phyloP scores from a whole-genome alignment of 495 filamentous ascomycete genomes.

The Neurospora sp. region DNA sequence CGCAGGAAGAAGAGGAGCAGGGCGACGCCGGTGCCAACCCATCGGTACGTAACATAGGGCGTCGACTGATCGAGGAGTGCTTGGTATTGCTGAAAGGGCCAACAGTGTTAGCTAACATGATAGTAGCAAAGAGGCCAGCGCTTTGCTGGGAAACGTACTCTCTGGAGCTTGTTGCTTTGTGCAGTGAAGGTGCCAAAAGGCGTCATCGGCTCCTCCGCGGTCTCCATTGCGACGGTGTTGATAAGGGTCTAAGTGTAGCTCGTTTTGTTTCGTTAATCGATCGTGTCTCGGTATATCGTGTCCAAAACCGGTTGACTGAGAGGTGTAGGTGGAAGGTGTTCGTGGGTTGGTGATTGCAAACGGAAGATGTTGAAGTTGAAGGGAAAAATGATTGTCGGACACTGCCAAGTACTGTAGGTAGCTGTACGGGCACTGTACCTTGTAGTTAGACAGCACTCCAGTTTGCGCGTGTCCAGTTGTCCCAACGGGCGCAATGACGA shows the following conservation, averaged over 20 bases:
- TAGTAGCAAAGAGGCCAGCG: neutral
- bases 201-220: slow-evolving; percentile 17
- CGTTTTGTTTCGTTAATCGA: neutral
- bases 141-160: slow-evolving; percentile 18
- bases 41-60: slow-evolving; percentile 78
- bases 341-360: neutral
- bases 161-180: slow-evolving; percentile 28
- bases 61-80: slow-evolving; percentile 85
- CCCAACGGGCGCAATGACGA: neutral
- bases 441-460: neutral
- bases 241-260: neutral
- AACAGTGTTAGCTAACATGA: neutral
- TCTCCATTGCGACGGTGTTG: slow-evolving; percentile 13
- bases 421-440: neutral
- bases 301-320: neutral
- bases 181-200: slow-evolving; percentile 22
- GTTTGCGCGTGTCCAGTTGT: neutral
- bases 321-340: neutral
- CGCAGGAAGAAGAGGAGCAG: slow-evolving; percentile 77
- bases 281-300: neutral
- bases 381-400: neutral
- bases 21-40: slow-evolving; percentile 66
- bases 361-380: neutral
- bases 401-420: neutral
- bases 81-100: slow-evolving; percentile 69